Evolutionary conservation across 805 yeast genomes (phyloP).

Genomic region (Saccharomycopsis sp.): DNA sequence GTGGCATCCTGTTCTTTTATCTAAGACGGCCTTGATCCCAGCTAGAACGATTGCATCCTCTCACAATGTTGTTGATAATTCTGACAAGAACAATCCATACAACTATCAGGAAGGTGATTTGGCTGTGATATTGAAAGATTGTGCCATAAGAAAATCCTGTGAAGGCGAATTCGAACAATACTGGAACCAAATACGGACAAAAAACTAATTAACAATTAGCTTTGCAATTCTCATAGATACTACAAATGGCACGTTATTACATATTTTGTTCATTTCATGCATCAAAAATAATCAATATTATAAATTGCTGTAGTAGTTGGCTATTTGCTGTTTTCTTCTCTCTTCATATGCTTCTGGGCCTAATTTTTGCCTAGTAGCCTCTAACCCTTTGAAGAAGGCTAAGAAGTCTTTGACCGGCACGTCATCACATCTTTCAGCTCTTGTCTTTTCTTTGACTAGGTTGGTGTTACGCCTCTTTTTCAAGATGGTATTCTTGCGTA

Average conservation of each 20-base stretch:
- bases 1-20: slow-evolving; percentile 85
- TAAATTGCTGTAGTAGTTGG: slow-evolving; percentile 16
- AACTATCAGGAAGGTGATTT: slow-evolving; percentile 62
- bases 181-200: slow-evolving; percentile 23
- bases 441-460: slow-evolving; percentile 9
- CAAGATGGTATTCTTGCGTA: slow-evolving; percentile 12
- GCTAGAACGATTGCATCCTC: slow-evolving; percentile 47
- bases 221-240: neutral
- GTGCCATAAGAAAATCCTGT: slow-evolving; percentile 46
- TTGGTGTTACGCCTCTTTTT: slow-evolving; percentile 17
- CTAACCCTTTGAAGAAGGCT: slow-evolving; percentile 16
- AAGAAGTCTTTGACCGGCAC: slow-evolving; percentile 19
- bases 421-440: slow-evolving; percentile 20
- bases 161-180: slow-evolving; percentile 39
- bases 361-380: slow-evolving; percentile 12
- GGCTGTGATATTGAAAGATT: slow-evolving; percentile 54
- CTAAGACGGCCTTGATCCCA: slow-evolving; percentile 68
- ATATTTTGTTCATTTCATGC: neutral
- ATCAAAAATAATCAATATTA: neutral
- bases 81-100: slow-evolving; percentile 37
- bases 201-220: neutral
- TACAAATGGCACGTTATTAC: neutral
- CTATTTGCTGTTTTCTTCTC: slow-evolving; percentile 16
- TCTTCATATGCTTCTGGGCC: slow-evolving; percentile 14
- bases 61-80: slow-evolving; percentile 32